phyloP scores from a whole-genome alignment of 805 yeast species.

The Lipomyces yamadae region DNA sequence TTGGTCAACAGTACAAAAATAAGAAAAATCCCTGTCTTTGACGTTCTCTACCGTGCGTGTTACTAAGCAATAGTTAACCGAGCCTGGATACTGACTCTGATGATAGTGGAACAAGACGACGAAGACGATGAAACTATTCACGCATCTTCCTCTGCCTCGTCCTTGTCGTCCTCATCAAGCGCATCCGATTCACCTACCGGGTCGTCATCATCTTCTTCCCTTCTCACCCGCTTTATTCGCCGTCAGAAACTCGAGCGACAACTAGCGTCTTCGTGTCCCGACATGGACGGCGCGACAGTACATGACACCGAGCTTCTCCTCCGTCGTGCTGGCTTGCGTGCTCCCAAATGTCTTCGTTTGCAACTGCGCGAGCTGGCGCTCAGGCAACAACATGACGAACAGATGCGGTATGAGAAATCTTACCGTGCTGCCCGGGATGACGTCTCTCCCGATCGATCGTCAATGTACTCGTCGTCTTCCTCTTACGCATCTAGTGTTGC shows the following conservation, averaged over 20 bases:
- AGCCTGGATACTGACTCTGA: background rate
- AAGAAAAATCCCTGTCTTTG: conserved; percentile 23
- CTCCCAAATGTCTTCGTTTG: conserved; percentile 16
- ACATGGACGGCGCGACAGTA: conserved; percentile 31
- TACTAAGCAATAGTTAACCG: too few species aligned
- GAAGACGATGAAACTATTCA: conserved; percentile 8
- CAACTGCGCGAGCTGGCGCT: conserved; percentile 15
- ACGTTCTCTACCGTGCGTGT: conserved; percentile 28
- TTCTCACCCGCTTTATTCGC: conserved; percentile 14
- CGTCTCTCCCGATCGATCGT: background rate
- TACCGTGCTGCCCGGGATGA: background rate
- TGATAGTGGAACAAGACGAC: background rate
- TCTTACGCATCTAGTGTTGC: background rate
- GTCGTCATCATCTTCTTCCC: conserved; percentile 11
- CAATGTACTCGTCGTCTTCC: conserved; percentile 9
- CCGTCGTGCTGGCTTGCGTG: conserved; percentile 18
- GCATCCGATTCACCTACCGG: conserved; percentile 8
- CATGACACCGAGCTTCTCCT: conserved; percentile 27
- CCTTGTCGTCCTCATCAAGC: conserved; percentile 14
- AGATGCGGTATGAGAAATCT: background rate
- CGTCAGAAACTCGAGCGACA: conserved; percentile 11
- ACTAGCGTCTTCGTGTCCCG: conserved; percentile 22
- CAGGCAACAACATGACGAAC: background rate
- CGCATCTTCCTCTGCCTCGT: conserved; percentile 17
- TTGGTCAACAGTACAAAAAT: conserved; percentile 10